A percentile compares a stretch with the other conserved stretches of the same genome.
These are phyloP conservation scores for Tirmania nivea DNA, from an alignment of 495 filamentous ascomycete species.

Conservation along the genomic window DNA sequence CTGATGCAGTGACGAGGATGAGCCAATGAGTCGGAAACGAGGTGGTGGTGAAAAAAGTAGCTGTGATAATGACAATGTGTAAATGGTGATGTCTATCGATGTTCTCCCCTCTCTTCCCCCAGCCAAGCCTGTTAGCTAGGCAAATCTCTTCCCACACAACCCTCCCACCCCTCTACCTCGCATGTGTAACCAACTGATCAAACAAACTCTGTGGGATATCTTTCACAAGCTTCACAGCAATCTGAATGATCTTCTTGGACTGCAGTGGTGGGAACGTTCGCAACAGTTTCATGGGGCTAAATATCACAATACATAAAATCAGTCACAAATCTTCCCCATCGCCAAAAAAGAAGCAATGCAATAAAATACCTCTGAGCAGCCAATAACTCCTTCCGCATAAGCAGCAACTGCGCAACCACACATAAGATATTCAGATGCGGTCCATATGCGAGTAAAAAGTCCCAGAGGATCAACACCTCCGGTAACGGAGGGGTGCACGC, in stretches of 20 bases:
- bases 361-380: constrained; percentile 51
- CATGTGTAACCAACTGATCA: constrained; percentile 67
- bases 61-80: too few relatives aligned
- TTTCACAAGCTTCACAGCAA: constrained; percentile 55
- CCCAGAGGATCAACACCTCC: constrained; percentile 89
- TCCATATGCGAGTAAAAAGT: constrained; percentile 91
- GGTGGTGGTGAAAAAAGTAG: too few relatives aligned
- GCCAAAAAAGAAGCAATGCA: not conserved
- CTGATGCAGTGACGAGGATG: too few relatives aligned
- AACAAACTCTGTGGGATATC: constrained; percentile 83
- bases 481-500: constrained; percentile 94
- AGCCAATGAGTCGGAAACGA: too few relatives aligned
- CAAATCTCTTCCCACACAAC: not conserved
- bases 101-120: too few relatives aligned
- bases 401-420: constrained; percentile 85
- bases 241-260: constrained; percentile 55
- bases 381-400: constrained; percentile 67
- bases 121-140: not conserved
- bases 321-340: constrained; percentile 6
- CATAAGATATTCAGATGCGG: constrained; percentile 87
- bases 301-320: constrained; percentile 1
- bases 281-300: constrained; percentile 73
- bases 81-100: too few relatives aligned
- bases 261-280: constrained; percentile 73
- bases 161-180: constrained; percentile 31